Conservation (phyloP, 148 eudicot genomes). For the Vaccinium darrowii region DNA sequence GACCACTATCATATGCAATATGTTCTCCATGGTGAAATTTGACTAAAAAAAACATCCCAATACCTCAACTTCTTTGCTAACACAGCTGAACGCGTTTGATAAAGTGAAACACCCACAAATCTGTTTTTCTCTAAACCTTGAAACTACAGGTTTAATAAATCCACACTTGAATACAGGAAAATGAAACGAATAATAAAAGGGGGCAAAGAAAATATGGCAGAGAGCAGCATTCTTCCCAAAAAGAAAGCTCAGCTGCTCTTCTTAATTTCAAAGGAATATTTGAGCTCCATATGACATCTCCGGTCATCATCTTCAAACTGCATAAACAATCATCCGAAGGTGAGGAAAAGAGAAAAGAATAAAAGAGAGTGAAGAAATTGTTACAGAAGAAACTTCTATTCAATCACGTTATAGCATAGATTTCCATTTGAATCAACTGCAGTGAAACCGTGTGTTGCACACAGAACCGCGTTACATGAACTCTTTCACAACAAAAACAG, state of each 20-base stretch:
- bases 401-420: background rate
- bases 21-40: background rate
- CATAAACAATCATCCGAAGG: background rate
- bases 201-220: background rate
- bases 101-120: background rate
- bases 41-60: background rate
- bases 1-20: background rate
- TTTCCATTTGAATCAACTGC: background rate
- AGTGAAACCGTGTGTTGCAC: background rate
- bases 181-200: background rate
- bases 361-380: background rate
- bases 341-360: too few relatives aligned
- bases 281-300: conserved; percentile 57
- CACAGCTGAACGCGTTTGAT: background rate
- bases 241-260: background rate
- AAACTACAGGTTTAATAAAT: background rate
- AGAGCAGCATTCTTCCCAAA: background rate
- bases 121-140: background rate
- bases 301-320: conserved; percentile 73
- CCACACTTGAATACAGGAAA: background rate
- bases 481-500: background rate
- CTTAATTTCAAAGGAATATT: conserved; percentile 44
- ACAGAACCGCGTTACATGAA: background rate
- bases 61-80: background rate
- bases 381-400: background rate